Evolutionary conservation across 148 eudicot genomes (phyloP).

Genomic region (Arbutus unedo): DNA sequence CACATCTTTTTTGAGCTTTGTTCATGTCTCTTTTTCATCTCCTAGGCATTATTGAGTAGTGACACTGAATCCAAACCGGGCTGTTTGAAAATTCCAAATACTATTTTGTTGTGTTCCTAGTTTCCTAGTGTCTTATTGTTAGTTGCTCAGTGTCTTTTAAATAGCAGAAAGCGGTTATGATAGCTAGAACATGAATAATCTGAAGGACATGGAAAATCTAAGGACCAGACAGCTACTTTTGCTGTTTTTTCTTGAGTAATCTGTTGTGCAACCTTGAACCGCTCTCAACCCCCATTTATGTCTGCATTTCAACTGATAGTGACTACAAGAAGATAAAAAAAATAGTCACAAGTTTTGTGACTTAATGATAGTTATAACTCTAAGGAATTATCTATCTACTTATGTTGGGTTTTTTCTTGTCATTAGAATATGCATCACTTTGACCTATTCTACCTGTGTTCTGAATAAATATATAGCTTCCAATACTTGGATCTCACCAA

Average conservation of each 20-base stretch:
- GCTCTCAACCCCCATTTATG: not conserved
- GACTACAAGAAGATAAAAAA: not conserved
- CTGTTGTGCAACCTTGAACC: not conserved
- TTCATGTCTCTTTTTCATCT: not conserved
- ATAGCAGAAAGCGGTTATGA: not conserved
- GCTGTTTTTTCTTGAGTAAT: not conserved
- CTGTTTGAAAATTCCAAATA: not conserved
- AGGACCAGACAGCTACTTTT: not conserved
- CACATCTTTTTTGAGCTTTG: not conserved
- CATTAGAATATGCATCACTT: not conserved
- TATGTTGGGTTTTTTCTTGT: not conserved
- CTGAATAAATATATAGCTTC: conserved; percentile 42
- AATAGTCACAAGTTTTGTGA: not conserved
- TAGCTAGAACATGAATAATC: not conserved
- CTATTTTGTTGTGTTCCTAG: not conserved
- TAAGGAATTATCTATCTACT: not conserved
- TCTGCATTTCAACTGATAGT: not conserved
- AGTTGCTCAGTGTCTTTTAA: not conserved
- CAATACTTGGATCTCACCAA: conserved; percentile 79
- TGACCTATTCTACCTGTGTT: not conserved
- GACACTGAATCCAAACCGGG: not conserved
- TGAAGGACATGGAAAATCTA: not conserved
- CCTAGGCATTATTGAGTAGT: not conserved
- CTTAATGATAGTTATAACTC: not conserved
- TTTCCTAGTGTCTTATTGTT: not conserved